Conservation (phyloP, 139 green algal species). For the Desmodesmus armatus region DNA sequence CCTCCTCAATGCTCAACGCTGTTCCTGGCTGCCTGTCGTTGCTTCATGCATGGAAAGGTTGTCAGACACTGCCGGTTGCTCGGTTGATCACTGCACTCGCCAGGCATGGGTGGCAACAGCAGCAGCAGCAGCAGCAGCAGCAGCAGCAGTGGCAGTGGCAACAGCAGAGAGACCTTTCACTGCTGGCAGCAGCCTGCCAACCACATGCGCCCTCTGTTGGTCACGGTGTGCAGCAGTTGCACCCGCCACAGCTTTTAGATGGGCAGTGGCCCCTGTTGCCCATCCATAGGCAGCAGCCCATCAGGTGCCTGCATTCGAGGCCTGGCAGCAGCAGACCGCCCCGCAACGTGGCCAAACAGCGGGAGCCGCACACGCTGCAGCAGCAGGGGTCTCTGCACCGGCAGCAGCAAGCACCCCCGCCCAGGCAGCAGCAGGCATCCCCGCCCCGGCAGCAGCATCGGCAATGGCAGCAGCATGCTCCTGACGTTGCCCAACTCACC, state of each 20-base stretch:
- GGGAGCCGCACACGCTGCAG: background rate
- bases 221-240: background rate
- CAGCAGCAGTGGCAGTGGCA: background rate
- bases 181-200: background rate
- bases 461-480: background rate
- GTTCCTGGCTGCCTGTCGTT: no score
- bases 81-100: no score
- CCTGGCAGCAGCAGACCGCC: no score
- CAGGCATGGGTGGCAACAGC: background rate
- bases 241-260: no score
- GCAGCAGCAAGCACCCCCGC: background rate
- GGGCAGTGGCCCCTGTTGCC: no score
- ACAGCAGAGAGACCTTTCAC: no score
- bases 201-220: no score
- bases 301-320: no score
- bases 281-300: no score
- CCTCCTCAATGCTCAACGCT: no score
- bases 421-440: background rate
- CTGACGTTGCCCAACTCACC: background rate
- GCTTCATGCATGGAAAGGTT: no score
- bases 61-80: background rate
- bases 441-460: conserved; percentile 5
- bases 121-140: conserved; percentile 6
- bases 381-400: background rate
- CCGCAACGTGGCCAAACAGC: no score